Percentiles rank a stretch among this genome's conserved stretches.
phyloP scores from a whole-genome alignment of 257 asterid genomes.

The Ehretia macrophylla region DNA sequence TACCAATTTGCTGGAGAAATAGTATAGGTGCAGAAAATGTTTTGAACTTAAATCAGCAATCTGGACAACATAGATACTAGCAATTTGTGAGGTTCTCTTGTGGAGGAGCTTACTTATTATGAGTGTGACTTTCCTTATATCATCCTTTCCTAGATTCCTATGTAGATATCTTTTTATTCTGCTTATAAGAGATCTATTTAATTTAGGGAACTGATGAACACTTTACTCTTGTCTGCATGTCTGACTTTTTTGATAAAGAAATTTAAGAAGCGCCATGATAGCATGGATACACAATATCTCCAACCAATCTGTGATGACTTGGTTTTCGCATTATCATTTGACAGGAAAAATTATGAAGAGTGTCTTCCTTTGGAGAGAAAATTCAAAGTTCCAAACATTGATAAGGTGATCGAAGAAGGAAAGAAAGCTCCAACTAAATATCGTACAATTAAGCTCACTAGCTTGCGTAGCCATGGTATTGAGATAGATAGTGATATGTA shows the following conservation, averaged over 20 bases:
- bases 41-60: no score
- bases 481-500: conserved; percentile 54
- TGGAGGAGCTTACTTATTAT: no score
- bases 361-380: conserved; percentile 64
- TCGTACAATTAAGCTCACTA: conserved; percentile 68
- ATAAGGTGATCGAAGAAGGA: conserved; percentile 84
- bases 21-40: no score
- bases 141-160: no score
- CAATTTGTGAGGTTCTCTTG: no score
- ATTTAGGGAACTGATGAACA: no score
- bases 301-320: neutral
- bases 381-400: conserved; percentile 67
- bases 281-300: neutral
- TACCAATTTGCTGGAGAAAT: no score
- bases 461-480: conserved; percentile 40
- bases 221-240: no score
- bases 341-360: conserved; percentile 65
- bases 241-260: neutral
- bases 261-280: neutral
- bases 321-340: conserved; percentile 17
- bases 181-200: no score
- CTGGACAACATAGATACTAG: no score
- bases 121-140: no score
- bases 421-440: conserved; percentile 73
- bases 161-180: no score